Conservation (phyloP, 192 early-diverging fungal genomes). For the Coemansia sp. region DNA sequence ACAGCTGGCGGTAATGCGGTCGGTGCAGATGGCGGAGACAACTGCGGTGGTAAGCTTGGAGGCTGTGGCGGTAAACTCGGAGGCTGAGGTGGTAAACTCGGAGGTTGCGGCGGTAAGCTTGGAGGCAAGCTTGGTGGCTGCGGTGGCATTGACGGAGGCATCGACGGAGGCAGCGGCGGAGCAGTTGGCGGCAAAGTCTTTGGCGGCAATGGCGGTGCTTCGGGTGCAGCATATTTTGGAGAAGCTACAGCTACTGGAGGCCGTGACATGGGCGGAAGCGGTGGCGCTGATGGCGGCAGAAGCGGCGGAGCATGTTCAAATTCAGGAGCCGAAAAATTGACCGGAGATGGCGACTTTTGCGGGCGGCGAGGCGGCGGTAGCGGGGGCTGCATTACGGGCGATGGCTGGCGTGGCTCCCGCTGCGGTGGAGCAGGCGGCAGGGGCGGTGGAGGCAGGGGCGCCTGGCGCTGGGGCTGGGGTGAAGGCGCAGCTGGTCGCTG, state of each 20-base stretch:
- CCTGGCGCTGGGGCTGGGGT: conserved; percentile 9
- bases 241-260: conserved; percentile 1
- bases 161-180: conserved; percentile 12
- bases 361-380: conserved; percentile 24
- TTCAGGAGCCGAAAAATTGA: not conserved
- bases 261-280: conserved; percentile 14
- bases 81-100: conserved; percentile 10
- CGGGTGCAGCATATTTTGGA: conserved; percentile 1
- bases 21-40: conserved; percentile 7
- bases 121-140: conserved; percentile 18
- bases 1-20: conserved; percentile 10
- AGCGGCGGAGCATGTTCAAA: conserved; percentile 27
- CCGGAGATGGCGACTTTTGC: conserved; percentile 18
- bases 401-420: conserved; percentile 9
- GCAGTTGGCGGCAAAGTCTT: conserved; percentile 15
- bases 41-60: conserved; percentile 6
- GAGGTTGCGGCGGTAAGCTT: conserved; percentile 13
- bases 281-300: conserved; percentile 18
- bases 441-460: conserved; percentile 13
- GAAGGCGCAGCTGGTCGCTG: conserved; percentile 1
- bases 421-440: conserved; percentile 20
- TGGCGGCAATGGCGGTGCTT: conserved; percentile 17
- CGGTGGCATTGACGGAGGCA: not conserved
- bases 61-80: conserved; percentile 14
- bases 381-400: conserved; percentile 16